Evolutionary conservation across 78 protist genomes (phyloP), one percentile per base, ranked within the genome.

Genomic region (Tieghemostelium lacteum): DNA sequence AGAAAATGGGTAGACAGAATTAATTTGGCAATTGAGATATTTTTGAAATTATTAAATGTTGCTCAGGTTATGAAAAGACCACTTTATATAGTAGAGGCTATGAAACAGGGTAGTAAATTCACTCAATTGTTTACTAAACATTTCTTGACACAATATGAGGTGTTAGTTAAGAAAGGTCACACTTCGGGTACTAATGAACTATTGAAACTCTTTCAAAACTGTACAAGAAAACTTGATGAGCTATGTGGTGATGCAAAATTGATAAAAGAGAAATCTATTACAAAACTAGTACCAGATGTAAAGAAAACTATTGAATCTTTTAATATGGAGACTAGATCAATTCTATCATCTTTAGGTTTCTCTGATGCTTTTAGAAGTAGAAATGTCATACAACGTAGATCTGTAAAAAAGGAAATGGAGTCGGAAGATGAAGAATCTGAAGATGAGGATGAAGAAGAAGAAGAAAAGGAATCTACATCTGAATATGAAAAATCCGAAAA

Each of bases 241-340:
- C 64, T 78, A 40, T 78, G 88, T 54, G 34, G 52, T 14, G 37
- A 66, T 54, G 88, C 76, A 33, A 78, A 78, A 60, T 33, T 52
- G 26, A 20, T 14, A 26, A 55, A 69, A 36, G 88, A 78, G 14
- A 65, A 34, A 19, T 52, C 57, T 17, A 52, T 78, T 31, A 66
- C 73, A 7, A n/a, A 39, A 2, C 16, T 78, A 17, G 36, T 66
- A 8, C 88, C 88, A 2, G 60, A 67, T 39, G 88, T 39, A 16
- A 78, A 66, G 26, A 78, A 66, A 57, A 16, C 50, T 16, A 10
- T 67, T 0, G 88, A 78, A 39, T 28, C 88, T 14, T 55, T 78
- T 4, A 52, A 54, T 57, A 52, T 66, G 55, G 88, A 64, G 16
- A 62, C 66, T 29, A 78, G 55, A 66, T 19, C 40, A 14, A 12